Conservation (phyloP, 2,329 filamentous ascomycete genomes). For the Epichloe scottii region DNA sequence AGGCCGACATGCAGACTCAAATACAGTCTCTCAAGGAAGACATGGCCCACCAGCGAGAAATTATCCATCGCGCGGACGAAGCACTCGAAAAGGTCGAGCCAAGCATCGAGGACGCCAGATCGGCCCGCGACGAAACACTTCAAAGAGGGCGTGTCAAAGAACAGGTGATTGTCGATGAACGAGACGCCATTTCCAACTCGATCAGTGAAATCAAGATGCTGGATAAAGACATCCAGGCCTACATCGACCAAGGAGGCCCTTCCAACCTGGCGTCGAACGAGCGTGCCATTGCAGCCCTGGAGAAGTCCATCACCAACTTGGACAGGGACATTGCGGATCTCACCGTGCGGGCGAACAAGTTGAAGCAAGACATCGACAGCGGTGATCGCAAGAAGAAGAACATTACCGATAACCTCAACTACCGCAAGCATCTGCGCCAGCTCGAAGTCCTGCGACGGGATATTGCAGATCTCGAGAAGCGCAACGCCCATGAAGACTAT, state of each 20-base stretch:
- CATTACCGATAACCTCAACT: constrained; percentile 79
- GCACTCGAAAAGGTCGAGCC: constrained; percentile 66
- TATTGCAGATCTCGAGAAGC: constrained; percentile 61
- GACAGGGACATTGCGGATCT: constrained; percentile 58
- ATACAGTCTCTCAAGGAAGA: constrained; percentile 62
- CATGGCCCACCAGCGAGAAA: constrained; percentile 54
- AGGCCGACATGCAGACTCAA: constrained; percentile 54
- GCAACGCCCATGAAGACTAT: constrained; percentile 75
- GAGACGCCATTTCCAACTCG: constrained; percentile 59
- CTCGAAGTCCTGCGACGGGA: constrained; percentile 56
- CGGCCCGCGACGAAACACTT: constrained; percentile 64
- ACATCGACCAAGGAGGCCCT: constrained; percentile 63
- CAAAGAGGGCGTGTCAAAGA: constrained; percentile 61
- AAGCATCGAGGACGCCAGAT: constrained; percentile 61
- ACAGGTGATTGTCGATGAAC: constrained; percentile 56
- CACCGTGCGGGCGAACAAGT: constrained; percentile 59
- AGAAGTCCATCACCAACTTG: constrained; percentile 50
- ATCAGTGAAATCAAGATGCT: constrained; percentile 65
- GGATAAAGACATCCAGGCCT: constrained; percentile 67
- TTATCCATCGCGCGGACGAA: constrained; percentile 55
- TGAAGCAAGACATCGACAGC: constrained; percentile 65
- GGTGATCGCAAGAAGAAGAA: constrained; percentile 74
- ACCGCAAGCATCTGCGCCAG: constrained; percentile 60
- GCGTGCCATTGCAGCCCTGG: constrained; percentile 54
- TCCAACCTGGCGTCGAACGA: constrained; percentile 57